A percentile compares a stretch with the other conserved stretches of the same genome.
These are phyloP conservation scores for Colletotrichum paranaense DNA, from an alignment of 2,329 filamentous ascomycete species.

Conservation along the genomic window DNA sequence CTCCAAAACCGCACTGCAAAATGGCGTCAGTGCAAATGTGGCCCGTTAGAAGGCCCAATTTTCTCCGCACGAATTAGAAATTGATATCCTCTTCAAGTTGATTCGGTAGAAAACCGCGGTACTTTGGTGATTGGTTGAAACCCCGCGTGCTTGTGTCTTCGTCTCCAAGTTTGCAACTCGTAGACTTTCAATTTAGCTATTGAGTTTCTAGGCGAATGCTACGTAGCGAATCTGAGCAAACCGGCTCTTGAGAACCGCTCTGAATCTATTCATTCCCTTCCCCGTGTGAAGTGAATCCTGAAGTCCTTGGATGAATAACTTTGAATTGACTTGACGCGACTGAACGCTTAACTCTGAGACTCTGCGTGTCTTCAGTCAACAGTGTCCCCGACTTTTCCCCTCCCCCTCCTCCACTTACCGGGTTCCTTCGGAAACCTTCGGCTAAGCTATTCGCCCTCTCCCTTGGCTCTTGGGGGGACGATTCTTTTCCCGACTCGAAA, in stretches of 20 bases:
- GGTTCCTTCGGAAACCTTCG: slow-evolving; percentile 8
- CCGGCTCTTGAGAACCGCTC: background rate
- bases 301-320: background rate
- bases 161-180: background rate
- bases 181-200: background rate
- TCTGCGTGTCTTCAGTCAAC: background rate
- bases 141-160: background rate
- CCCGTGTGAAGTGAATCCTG: background rate
- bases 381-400: background rate
- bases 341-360: background rate
- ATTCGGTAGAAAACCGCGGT: slow-evolving; percentile 2
- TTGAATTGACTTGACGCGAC: background rate
- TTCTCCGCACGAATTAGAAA: slow-evolving; percentile 18
- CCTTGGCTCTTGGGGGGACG: background rate
- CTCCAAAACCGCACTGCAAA: background rate
- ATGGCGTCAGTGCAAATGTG: background rate
- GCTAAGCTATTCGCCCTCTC: background rate
- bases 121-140: background rate
- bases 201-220: background rate
- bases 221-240: background rate
- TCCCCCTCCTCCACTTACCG: background rate
- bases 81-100: slow-evolving; percentile 10
- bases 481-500: slow-evolving; percentile 15
- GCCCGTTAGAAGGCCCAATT: slow-evolving; percentile 2
- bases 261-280: too few species aligned